Base-by-base conservation (phyloP, 2,329 filamentous ascomycete genomes). In the Calonectria multiphialidica region DNA sequence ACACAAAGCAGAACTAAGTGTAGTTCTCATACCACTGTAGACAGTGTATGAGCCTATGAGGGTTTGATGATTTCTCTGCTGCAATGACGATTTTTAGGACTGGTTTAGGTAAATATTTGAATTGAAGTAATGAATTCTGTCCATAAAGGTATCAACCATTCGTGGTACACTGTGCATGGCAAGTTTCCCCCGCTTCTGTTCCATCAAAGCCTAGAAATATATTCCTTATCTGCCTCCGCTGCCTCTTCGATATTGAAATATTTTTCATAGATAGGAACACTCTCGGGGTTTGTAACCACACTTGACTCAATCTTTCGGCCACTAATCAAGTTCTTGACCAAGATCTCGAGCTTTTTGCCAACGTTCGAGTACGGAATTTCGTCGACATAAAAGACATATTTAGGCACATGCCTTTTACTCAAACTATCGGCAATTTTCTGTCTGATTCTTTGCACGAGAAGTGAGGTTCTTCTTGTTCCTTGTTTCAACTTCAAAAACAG, bases 331-430 rank as follows among this genome's bases (percentile, higher is more conserved):
- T 71, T 67, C 21, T 71, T 71, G n/a, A 71, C 64, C 12, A 63
- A n/a, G 25, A 71, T 67, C 40, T 71, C 69, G 10, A 71, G 44
- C 50, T 71, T 71, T 64, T 71, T 71, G 18, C 69, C 64, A 16
- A 62, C 53, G 15, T 25, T 47, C 1, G 69, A 62, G 37, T 67
- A 63, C 6, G 69, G 69, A 12, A 71, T 67, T 21, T 71, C 69
- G 5, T 59, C 40, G 12, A 67, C 55, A 9, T 68, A 35, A 23
- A 71, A 71, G 6, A 67, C 18, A 30, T 45, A 68, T 16, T 40
- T 67, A 7, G 69, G 69, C 30, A 68, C 63, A 25, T 71, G 69
- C 16, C 69, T 47, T 23, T 47, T 59, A 30, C 69, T 71, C 35
- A 71, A 30, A 18, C 44, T 53, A 8, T 47, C 35, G 13, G 30